Conservation (phyloP, 495 filamentous ascomycete genomes). For the Chaetomium tenue region DNA sequence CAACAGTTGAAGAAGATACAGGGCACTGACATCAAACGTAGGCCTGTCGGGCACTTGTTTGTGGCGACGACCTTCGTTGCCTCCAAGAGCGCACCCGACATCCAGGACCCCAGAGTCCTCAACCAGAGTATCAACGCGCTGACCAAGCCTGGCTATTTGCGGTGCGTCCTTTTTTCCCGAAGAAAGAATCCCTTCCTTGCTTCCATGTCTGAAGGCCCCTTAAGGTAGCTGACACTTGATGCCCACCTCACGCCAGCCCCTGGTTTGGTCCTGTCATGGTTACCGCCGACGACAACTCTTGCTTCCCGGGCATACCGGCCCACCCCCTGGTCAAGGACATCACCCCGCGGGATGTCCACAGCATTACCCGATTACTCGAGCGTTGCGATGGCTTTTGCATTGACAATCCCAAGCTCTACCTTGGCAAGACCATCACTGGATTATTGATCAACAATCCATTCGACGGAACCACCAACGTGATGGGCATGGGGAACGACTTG, state of each 20-base stretch:
- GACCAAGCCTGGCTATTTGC: constrained; percentile 11
- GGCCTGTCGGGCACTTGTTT: background rate
- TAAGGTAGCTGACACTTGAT: background rate
- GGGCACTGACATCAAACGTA: background rate
- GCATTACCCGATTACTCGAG: constrained; percentile 2
- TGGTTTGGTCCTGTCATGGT: constrained; percentile 3
- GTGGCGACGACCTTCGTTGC: background rate
- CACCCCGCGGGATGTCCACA: constrained; percentile 16
- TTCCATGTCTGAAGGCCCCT: background rate
- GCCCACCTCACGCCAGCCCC: background rate
- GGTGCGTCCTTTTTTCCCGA: constrained; percentile 2
- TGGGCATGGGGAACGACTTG: background rate
- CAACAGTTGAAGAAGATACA: background rate
- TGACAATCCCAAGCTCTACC: background rate
- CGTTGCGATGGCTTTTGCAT: background rate
- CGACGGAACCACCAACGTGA: background rate
- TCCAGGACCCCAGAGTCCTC: background rate
- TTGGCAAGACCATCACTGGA: constrained; percentile 1
- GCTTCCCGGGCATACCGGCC: background rate
- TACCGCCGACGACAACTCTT: constrained; percentile 10
- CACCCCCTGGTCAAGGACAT: constrained; percentile 2
- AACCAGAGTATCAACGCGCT: constrained; percentile 16
- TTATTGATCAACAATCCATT: constrained; percentile 14
- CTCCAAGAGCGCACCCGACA: background rate
- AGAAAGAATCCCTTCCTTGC: background rate